Evolutionary conservation across 73 alveolate genomes (phyloP), one percentile per base, ranked within the genome.

Genomic region (Blepharisma stoltei): DNA sequence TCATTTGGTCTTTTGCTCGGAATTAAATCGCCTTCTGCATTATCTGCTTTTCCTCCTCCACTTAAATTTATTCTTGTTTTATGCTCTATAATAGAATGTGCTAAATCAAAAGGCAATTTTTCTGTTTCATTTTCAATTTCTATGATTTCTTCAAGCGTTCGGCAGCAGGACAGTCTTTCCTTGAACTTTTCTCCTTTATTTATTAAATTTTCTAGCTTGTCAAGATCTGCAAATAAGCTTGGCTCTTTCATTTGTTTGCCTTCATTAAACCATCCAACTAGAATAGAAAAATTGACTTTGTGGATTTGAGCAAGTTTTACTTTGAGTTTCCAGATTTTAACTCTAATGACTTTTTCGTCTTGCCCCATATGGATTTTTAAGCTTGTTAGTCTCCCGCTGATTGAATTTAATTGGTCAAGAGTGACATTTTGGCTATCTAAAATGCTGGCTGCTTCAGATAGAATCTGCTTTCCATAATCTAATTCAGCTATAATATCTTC

Each of bases 231-330:
- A 14, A 14, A 38, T 38, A 60, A 14, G 23, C 46, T 14, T 8
- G 14, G 23, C 14, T 60, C 73, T 25, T 60, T 60, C 73, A 60
- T 60, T 25, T 60, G 73, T 60, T 60, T 38, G 23, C 73, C 73
- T 60, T 60, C 73, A 60, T 60, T 60, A 25, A 20, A 60, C 73
- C 73, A 60, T 20, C 73, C 73, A 18, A 60, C 46, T 8, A 60
- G 14, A 20, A 60, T 60, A 8, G 73, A 60, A 25, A 14, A 60
- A 60, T 60, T 60, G 18, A 60, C 73, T 60, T 60, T 60, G 14
- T 8, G 14, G 5, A 14, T 60, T 60, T 18, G 48, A 14, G 73
- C 14, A n/a, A 60, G 46, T 60, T 60, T n/a, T 14, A 60, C 46
- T 5, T 60, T 60, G n/a, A 8, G 14, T 25, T 60, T 60, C 73